Conservation (phyloP, 192 early-diverging fungal species). For the Coemansia sp. region DNA sequence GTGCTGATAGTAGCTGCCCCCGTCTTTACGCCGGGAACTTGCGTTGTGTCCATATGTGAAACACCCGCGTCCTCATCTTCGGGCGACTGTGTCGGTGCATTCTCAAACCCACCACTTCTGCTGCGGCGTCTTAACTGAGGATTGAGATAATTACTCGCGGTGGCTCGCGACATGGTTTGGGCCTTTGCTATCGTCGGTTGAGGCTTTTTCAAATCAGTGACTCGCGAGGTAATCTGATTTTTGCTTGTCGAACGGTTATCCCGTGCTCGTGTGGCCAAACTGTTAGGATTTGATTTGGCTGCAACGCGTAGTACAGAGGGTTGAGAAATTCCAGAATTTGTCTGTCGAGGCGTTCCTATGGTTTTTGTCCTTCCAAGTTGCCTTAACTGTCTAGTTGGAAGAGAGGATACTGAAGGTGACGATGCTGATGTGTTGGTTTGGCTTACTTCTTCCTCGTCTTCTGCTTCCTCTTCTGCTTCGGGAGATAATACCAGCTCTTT, state of each 20-base stretch:
- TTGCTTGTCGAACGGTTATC: constrained; percentile 1
- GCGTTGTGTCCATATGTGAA: background rate
- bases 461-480: background rate
- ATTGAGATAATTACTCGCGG: constrained; percentile 54
- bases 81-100: constrained; percentile 13
- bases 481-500: background rate
- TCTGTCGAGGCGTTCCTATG: background rate
- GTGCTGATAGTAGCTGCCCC: constrained; percentile 44
- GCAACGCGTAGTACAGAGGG: background rate
- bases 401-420: constrained; percentile 1
- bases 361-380: constrained; percentile 4
- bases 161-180: constrained; percentile 49
- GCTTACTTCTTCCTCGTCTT: background rate
- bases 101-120: constrained; percentile 51
- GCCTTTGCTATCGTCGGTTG: constrained; percentile 12
- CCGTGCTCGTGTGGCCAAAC: background rate
- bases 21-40: constrained; percentile 4
- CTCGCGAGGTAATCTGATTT: background rate
- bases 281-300: constrained; percentile 3
- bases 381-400: background rate
- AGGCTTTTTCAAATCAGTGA: constrained; percentile 1
- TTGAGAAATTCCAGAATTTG: background rate
- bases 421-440: background rate
- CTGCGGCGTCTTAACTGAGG: constrained; percentile 49
- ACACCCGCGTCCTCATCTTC: constrained; percentile 8